phyloP scores from a whole-genome alignment of 371 early-diverging fungal species.

The Mortierella sp. region DNA sequence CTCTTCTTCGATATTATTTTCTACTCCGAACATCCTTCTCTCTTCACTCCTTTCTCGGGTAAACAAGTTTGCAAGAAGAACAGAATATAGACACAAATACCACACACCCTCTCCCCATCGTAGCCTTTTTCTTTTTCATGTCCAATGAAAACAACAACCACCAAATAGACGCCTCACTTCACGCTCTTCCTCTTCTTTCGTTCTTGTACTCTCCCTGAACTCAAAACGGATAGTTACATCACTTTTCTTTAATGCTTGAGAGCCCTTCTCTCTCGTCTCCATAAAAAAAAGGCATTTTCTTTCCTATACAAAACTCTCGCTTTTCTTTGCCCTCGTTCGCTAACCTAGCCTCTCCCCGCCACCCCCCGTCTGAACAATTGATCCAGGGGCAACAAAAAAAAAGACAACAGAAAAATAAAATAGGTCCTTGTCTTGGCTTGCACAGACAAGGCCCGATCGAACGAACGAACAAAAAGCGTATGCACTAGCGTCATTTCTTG shows the following conservation, averaged over 20 bases:
- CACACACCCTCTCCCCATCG: background rate
- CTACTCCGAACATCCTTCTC: background rate
- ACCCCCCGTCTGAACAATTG: too few relatives aligned
- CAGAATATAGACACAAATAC: background rate
- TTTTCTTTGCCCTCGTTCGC: background rate
- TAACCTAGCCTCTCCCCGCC: too few relatives aligned
- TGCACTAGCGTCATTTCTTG: too few relatives aligned
- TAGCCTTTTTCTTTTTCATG: too few relatives aligned
- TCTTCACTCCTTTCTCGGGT: background rate
- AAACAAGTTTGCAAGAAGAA: background rate
- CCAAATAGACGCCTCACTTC: background rate
- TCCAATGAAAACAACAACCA: too few relatives aligned
- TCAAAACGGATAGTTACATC: conserved; percentile 5
- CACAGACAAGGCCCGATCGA: background rate
- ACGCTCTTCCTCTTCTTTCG: background rate
- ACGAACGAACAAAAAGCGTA: background rate
- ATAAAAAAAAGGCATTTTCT: background rate
- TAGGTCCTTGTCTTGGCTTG: background rate
- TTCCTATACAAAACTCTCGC: too few relatives aligned
- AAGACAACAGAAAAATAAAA: background rate
- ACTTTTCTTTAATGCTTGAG: background rate
- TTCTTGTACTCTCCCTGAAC: background rate
- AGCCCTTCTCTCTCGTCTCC: background rate
- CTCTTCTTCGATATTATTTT: background rate
- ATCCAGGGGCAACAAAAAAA: conserved; percentile 10